phyloP scores from a whole-genome alignment of 352 stramenopile species.

The Blastocystis sp. region DNA sequence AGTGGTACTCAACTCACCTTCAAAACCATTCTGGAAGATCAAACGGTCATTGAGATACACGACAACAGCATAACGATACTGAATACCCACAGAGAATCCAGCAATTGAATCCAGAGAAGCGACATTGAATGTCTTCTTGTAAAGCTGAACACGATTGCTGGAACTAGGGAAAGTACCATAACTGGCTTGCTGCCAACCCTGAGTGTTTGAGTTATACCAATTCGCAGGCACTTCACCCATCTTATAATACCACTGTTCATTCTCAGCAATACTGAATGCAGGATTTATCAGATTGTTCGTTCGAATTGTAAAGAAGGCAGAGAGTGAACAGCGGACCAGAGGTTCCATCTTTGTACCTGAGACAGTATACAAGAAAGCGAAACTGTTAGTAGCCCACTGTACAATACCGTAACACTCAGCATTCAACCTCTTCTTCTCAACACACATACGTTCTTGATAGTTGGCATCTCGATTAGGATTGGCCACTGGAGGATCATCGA shows the following conservation, averaged over 20 bases:
- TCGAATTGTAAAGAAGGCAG: not conserved
- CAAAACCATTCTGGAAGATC: not conserved
- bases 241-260: conserved; percentile 5
- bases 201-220: not conserved
- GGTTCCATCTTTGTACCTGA: not conserved
- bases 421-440: not conserved
- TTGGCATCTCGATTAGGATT: not conserved
- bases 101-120: not conserved
- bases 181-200: not conserved
- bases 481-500: not conserved
- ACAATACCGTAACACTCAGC: not conserved
- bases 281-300: not conserved
- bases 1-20: not conserved
- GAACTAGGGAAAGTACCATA: not conserved
- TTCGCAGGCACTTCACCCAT: conserved; percentile 28
- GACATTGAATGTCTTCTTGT: conserved; percentile 20
- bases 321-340: not conserved
- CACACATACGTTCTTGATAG: not conserved
- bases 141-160: conserved; percentile 20
- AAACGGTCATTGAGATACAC: conserved; percentile 1
- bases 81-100: not conserved
- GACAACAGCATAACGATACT: not conserved
- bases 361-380: not conserved
- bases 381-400: not conserved
- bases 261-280: not conserved